Evolutionary conservation across 106 monocot species (phyloP).

Genomic region (Gastrodia elata): DNA sequence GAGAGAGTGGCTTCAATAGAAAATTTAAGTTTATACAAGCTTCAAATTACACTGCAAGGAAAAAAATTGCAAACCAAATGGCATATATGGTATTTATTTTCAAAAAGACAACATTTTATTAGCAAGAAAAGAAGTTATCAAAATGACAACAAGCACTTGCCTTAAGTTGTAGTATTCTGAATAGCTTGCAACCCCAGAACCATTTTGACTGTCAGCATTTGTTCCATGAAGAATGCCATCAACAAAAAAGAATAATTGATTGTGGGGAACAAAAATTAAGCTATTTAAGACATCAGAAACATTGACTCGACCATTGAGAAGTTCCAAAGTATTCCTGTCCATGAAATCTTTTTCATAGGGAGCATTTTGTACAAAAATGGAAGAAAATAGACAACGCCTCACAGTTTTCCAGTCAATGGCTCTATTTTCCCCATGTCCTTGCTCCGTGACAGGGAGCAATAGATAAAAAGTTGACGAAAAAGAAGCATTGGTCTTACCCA

Average conservation of each 20-base stretch:
- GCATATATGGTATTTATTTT: background rate
- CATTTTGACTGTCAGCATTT: slow-evolving; percentile 42
- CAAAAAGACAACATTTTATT: background rate
- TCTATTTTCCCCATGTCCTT: slow-evolving; percentile 17
- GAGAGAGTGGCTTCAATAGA: background rate
- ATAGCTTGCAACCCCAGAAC: slow-evolving; percentile 25
- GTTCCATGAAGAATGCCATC: slow-evolving; percentile 52
- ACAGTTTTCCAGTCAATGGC: slow-evolving; percentile 70
- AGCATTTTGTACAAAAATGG: slow-evolving; percentile 32
- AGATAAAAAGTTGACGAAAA: slow-evolving; percentile 52
- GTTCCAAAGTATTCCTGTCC: slow-evolving; percentile 33
- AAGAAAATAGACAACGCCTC: slow-evolving; percentile 68
- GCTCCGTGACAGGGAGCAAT: slow-evolving; percentile 57
- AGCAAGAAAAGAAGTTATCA: background rate
- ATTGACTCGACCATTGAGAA: slow-evolving; percentile 42
- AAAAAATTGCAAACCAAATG: background rate
- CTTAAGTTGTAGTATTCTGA: slow-evolving; percentile 38
- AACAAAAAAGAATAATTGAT: slow-evolving; percentile 66
- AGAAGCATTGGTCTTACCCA: slow-evolving; percentile 24
- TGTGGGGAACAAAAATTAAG: slow-evolving; percentile 63
- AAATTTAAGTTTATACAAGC: background rate
- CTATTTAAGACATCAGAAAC: slow-evolving; percentile 52
- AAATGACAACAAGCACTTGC: slow-evolving; percentile 22
- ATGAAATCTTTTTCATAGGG: slow-evolving; percentile 7
- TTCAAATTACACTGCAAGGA: background rate